A percentile compares a stretch with the other conserved stretches of the same genome.
These are phyloP conservation scores for Hyphodiscus sp. DNA, from an alignment of 2,329 filamentous ascomycete genomes.

Conservation along the genomic window DNA sequence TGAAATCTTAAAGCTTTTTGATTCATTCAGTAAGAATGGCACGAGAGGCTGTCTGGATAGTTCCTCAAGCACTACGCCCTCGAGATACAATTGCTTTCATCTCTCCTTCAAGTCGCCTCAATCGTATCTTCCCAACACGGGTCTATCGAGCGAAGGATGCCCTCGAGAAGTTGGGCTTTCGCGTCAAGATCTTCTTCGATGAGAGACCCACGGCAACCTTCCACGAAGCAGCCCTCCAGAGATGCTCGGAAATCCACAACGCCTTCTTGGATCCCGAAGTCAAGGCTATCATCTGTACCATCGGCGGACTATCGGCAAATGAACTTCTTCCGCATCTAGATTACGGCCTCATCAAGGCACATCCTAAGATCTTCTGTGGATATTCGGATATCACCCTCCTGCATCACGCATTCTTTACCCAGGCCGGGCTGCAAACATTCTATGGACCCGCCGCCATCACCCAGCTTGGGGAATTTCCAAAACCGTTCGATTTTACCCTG, in stretches of 20 bases:
- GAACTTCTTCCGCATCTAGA: conserved; percentile 26
- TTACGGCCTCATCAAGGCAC: conserved; percentile 22
- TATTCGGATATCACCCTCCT: conserved; percentile 29
- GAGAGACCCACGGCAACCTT: conserved; percentile 2
- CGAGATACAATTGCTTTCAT: conserved; percentile 28
- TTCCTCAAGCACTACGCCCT: background rate
- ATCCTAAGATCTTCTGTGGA: conserved; percentile 31
- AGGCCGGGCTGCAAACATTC: conserved; percentile 23
- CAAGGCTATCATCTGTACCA: conserved; percentile 25
- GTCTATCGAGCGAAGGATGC: conserved; percentile 11
- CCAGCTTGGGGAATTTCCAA: conserved; percentile 22
- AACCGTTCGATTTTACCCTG: conserved; percentile 16
- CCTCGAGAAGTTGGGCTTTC: conserved; percentile 15
- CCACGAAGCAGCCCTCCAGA: conserved; percentile 6
- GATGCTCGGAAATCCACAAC: conserved; percentile 19
- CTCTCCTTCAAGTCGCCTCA: conserved; percentile 27
- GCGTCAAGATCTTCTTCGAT: conserved; percentile 17
- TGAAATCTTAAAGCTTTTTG: no score
- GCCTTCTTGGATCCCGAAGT: conserved; percentile 22
- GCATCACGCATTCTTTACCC: conserved; percentile 20
- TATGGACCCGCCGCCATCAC: conserved; percentile 26
- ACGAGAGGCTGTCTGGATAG: background rate
- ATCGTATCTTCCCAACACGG: conserved; percentile 18
- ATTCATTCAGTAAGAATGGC: background rate
- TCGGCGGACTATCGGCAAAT: conserved; percentile 24